Conservation (phyloP, 2,329 filamentous ascomycete genomes). For the Fusarium sp. region DNA sequence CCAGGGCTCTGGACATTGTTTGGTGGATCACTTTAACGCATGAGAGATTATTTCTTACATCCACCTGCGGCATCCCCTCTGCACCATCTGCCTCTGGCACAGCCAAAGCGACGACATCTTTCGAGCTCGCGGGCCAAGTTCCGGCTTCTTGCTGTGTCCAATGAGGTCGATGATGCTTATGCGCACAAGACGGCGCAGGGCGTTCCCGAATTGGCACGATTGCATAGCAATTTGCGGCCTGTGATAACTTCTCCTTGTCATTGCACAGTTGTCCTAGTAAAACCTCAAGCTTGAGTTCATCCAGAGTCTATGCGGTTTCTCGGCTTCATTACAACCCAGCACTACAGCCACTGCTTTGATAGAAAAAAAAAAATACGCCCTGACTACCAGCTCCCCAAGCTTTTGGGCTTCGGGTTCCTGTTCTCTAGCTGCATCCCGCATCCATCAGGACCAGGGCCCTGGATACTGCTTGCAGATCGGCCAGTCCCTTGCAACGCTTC, state of each 20-base stretch:
- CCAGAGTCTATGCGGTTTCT: background rate
- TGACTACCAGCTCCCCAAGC: constrained; percentile 10
- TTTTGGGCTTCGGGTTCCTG: constrained; percentile 31
- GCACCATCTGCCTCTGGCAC: background rate
- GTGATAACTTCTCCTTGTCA: background rate
- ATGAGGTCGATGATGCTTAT: constrained; percentile 9
- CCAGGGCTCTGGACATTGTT: constrained; percentile 45
- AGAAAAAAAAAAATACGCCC: background rate
- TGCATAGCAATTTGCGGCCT: background rate
- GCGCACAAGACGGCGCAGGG: constrained; percentile 17
- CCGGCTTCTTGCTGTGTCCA: constrained; percentile 19
- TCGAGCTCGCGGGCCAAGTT: constrained; percentile 18
- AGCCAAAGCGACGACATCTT: constrained; percentile 23
- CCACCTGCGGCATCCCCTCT: constrained; percentile 28
- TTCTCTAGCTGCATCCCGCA: constrained; percentile 41
- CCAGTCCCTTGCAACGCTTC: constrained; percentile 40
- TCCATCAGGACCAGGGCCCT: constrained; percentile 41
- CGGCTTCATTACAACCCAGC: background rate
- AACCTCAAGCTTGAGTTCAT: background rate
- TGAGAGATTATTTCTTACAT: constrained; percentile 49
- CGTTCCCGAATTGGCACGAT: background rate
- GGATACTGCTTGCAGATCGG: constrained; percentile 46
- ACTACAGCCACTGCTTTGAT: background rate
- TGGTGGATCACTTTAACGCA: constrained; percentile 42
- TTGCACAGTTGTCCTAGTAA: background rate